These are phyloP conservation scores for Dendrostoma leiphaemia DNA, from an alignment of 2,329 filamentous ascomycete genomes.

Conservation along the genomic window DNA sequence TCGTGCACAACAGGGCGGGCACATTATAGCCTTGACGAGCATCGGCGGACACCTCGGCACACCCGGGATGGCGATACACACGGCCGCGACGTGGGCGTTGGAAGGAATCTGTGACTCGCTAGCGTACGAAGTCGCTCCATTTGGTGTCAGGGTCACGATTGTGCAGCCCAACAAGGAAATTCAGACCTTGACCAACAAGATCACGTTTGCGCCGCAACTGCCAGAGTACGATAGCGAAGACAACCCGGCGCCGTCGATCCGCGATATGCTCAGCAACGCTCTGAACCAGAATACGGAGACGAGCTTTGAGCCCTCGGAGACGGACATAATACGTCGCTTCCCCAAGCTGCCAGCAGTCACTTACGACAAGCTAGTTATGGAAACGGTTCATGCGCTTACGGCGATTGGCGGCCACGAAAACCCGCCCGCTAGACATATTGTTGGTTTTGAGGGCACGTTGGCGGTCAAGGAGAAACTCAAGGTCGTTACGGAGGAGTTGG, in stretches of 20 bases:
- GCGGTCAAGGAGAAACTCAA: conserved; percentile 95
- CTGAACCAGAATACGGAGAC: conserved; percentile 73
- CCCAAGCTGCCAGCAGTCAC: conserved; percentile 68
- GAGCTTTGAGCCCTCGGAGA: conserved; percentile 32
- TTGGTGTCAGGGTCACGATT: conserved; percentile 95
- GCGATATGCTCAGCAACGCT: conserved; percentile 78
- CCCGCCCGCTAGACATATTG: conserved; percentile 89
- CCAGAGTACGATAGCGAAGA: conserved; percentile 60
- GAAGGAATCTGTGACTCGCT: conserved; percentile 95
- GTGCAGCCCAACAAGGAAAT: conserved; percentile 96
- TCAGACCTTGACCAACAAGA: conserved; percentile 79
- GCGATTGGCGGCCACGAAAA: conserved; percentile 96
- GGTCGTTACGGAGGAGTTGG: conserved; percentile 91
- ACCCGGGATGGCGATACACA: conserved; percentile 86
- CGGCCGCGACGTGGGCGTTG: conserved; percentile 88
- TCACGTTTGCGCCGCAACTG: conserved; percentile 79
- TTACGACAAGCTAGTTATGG: conserved; percentile 72
- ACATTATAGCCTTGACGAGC: conserved; percentile 86
- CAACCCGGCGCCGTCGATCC: conserved; percentile 75
- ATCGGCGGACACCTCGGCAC: conserved; percentile 92
- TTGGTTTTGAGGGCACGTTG: conserved; percentile 81
- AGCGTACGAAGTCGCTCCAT: conserved; percentile 93
- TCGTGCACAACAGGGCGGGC: conserved; percentile 76
- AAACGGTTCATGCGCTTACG: conserved; percentile 87
- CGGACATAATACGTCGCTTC: conserved; percentile 64